Evolutionary conservation across 2,329 filamentous ascomycete species (phyloP), one percentile per base, ranked within the genome.

Genomic region (Neobulgaria alba): DNA sequence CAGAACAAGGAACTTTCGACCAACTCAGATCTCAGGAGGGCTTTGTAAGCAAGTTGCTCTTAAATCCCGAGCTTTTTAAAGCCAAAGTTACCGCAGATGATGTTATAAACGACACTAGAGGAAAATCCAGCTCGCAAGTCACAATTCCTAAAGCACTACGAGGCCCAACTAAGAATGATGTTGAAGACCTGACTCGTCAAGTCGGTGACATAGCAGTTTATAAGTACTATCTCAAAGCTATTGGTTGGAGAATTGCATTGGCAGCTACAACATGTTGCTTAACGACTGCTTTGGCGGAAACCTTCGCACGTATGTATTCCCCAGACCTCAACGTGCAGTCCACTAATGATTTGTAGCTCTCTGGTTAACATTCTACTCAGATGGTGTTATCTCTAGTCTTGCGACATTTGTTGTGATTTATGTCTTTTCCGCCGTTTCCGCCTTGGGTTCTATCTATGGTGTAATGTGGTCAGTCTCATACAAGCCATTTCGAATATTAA

Each of bases 1-100:
- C 45, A 1, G 59, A 63, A 14, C 59, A 66, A 45, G 66, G 66
- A 3, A 53, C 51, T 3, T 66, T 56, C 30, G 35, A 50, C 3
- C 33, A 45, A 5, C 31, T 54, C 2, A 31, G 50, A 44, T 44
- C 39, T 34, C 44, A 35, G 29, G 40, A 30, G 17, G 46, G 36
- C 9, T 47, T 44, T 33, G 47, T 51, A 9, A 50, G 36, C 29
- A 47, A 67, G 5, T 33, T 49, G 0, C 38, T 41, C 3, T 54
- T 67, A 16, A 54, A 61, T 2, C 51, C 57, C 5, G 60, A 62
- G 3, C 60, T 66, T 26, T 40, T 46, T 4, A 20, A 39, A 43
- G 49, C 38, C 4, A 47, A 36, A 12, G 7, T 8, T 18, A 17
- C 17, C 3, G 33, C 17, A 18, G 9, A 15, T 29, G 18, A 29